Base-by-base conservation (phyloP, 192 early-diverging fungal genomes). In the Linnemannia schmuckeri region DNA sequence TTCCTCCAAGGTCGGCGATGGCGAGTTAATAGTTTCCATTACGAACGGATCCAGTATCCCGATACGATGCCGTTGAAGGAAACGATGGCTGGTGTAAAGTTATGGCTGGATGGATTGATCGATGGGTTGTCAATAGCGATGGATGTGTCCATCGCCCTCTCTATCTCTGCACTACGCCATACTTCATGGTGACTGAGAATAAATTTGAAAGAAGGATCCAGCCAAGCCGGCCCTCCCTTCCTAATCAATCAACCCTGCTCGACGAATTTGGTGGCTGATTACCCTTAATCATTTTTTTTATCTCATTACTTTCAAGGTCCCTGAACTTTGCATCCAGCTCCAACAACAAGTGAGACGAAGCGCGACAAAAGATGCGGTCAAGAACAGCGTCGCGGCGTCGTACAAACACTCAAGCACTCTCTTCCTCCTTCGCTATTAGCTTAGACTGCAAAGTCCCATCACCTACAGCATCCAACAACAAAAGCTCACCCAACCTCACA, bases 171-270 rank as follows among this genome's bases (percentile, higher is more conserved):
- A 46, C 27, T 33, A 66, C 61, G 61, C 27, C 61, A 66, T 66
- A 66, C 61, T 66, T 66, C 61, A 66, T 66, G 61, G 61, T 66
- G 61, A 66, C 61, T 66, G 61, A 66, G 61, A 66, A 33, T 66
- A 66, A 66, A 66, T 66, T 66, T 66, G 61, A 66, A 66, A 66
- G 61, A 66, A 66, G 61, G 61, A 66, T 66, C 61, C 61, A 66
- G 61, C 61, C 61, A 66, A 66, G 61, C 13, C 61, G 4, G 61
- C 9, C 61, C 13, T 27, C 2, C 27, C 61, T 4, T 30, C 61
- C 61, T 66, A 66, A 30, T 66, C 61, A 66, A 66, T 66, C 17
- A 22, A 52, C 5, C 49, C 42, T 44, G 18, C 49, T 57, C 20
- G 55, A 7, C 4, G 22, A 18, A 27, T 61, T 66, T 66, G 61